Evolutionary conservation across 345 rosid species (phyloP).

Genomic region (Arabis hirsuta): DNA sequence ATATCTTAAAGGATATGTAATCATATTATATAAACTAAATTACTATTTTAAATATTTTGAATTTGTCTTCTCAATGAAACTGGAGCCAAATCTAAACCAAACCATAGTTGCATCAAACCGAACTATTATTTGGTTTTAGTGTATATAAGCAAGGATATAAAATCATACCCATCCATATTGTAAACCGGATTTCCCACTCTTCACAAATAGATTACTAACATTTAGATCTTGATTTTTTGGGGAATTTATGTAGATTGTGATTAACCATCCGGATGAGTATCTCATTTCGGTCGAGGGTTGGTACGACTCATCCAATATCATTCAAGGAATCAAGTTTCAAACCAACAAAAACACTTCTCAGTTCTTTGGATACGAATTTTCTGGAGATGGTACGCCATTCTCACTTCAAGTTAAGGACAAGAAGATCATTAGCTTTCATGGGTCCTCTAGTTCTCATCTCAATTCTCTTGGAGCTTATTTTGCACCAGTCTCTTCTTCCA

Average conservation of each 20-base stretch:
- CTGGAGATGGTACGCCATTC: slow-evolving; percentile 27
- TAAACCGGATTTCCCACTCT: too few relatives aligned
- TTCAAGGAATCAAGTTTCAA: slow-evolving; percentile 33
- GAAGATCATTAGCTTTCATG: slow-evolving; percentile 33
- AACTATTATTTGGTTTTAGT: too few relatives aligned
- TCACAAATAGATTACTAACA: neutral
- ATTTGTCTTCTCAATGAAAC: too few relatives aligned
- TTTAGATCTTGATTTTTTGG: neutral
- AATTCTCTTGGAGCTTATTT: slow-evolving; percentile 39
- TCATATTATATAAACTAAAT: too few relatives aligned
- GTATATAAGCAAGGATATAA: too few relatives aligned
- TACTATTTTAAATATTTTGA: too few relatives aligned
- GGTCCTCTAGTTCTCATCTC: neutral
- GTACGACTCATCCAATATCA: slow-evolving; percentile 2
- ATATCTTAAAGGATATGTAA: too few relatives aligned
- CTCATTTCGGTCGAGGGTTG: slow-evolving; percentile 24
- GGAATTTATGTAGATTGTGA: slow-evolving; percentile 12
- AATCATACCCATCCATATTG: too few relatives aligned
- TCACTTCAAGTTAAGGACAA: slow-evolving; percentile 28
- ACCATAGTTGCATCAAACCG: too few relatives aligned
- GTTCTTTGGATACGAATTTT: slow-evolving; percentile 9
- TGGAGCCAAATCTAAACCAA: too few relatives aligned
- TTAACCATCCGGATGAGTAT: slow-evolving; percentile 26
- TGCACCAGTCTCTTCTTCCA: neutral
- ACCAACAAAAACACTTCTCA: slow-evolving; percentile 30